Conservation (phyloP, 805 yeast genomes). For the Candida patagonica region DNA sequence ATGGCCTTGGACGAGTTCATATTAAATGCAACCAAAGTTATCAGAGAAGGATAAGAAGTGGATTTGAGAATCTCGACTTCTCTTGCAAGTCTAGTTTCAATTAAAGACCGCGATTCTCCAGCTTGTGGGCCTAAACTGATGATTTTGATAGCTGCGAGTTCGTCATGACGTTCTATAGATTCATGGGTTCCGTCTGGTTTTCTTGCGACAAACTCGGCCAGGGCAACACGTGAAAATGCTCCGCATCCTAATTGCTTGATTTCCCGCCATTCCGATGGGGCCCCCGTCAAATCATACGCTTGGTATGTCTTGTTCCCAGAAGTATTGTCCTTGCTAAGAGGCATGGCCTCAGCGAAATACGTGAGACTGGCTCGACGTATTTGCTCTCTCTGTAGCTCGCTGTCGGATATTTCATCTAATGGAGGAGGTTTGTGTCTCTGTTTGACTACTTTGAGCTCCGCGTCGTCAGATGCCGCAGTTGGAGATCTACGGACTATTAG, state of each 20-base stretch:
- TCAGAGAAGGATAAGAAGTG: slow-evolving; percentile 60
- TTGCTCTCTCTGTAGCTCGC: no score
- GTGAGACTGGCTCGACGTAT: no score
- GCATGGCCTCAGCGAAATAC: not conserved
- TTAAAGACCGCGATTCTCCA: slow-evolving; percentile 31
- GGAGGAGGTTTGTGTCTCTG: no score
- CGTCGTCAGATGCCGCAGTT: no score
- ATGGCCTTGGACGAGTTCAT: slow-evolving; percentile 30
- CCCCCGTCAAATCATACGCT: slow-evolving; percentile 21
- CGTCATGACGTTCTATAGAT: no score
- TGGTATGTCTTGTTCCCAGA: slow-evolving; percentile 15
- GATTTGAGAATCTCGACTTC: slow-evolving; percentile 56
- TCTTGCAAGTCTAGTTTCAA: slow-evolving; percentile 56
- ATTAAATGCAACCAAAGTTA: slow-evolving; percentile 39
- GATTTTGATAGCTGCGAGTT: slow-evolving; percentile 73
- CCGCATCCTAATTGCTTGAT: slow-evolving; percentile 30
- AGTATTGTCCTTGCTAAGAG: not conserved
- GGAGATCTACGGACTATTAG: no score
- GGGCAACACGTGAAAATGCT: slow-evolving; percentile 30
- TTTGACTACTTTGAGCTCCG: no score
- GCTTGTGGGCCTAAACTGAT: slow-evolving; percentile 34
- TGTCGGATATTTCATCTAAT: no score
- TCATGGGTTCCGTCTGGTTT: no score
- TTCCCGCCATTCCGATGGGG: slow-evolving; percentile 25
- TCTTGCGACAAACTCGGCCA: slow-evolving; percentile 27